phyloP scores from a whole-genome alignment of 2,329 filamentous ascomycete genomes.

The Emericellopsis cladophorae region DNA sequence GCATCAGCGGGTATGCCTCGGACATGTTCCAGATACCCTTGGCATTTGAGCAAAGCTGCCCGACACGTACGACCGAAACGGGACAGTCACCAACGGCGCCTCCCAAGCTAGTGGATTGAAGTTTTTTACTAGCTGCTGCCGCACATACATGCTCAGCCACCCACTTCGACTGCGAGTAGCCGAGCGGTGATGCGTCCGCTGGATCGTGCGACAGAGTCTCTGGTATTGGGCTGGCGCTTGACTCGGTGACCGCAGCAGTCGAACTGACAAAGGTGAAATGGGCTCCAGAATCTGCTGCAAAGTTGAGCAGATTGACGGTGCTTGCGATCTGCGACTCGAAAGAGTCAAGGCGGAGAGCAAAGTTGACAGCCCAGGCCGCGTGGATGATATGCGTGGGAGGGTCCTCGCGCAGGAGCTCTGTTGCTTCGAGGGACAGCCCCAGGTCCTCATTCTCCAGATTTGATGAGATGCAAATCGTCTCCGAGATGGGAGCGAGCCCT shows the following conservation, averaged over 20 bases:
- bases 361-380: conserved; percentile 43
- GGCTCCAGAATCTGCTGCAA: conserved; percentile 13
- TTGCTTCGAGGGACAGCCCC: too few relatives aligned
- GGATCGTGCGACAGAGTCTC: conserved; percentile 14
- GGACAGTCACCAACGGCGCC: background rate
- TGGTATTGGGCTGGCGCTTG: conserved; percentile 13
- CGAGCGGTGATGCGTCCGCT: conserved; percentile 19
- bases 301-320: conserved; percentile 25
- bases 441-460: too few relatives aligned
- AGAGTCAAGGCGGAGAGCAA: conserved; percentile 33
- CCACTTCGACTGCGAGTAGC: conserved; percentile 29
- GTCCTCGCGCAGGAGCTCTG: too few relatives aligned
- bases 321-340: conserved; percentile 37
- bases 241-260: conserved; percentile 26
- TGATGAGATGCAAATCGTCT: too few relatives aligned
- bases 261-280: conserved; percentile 37
- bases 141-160: conserved; percentile 24
- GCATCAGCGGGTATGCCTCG: conserved; percentile 39
- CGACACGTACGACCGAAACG: conserved; percentile 26
- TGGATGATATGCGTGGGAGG: conserved; percentile 24
- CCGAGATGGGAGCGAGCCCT: too few relatives aligned
- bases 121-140: conserved; percentile 15
- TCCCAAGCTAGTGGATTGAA: background rate
- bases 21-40: conserved; percentile 36
- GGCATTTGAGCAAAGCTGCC: conserved; percentile 35